phyloP scores from a whole-genome alignment of 352 stramenopile genomes.

The Blastocystis sp. region DNA sequence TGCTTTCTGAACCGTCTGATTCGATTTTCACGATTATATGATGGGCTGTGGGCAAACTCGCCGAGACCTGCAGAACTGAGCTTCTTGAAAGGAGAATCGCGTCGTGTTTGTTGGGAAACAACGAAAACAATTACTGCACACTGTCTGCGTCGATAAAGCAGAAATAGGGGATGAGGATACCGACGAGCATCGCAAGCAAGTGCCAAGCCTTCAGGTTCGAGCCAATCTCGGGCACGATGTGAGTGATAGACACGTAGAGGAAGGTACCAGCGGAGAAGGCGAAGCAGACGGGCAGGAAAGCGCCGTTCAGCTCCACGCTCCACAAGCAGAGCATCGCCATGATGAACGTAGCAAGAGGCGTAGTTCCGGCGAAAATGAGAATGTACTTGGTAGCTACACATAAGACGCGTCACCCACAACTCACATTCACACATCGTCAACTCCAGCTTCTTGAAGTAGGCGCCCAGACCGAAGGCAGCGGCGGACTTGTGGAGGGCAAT shows the following conservation, averaged over 20 bases:
- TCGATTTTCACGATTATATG: slow-evolving; percentile 29
- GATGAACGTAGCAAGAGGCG: slow-evolving; percentile 57
- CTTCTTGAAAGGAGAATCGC: not conserved
- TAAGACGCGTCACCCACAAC: not conserved
- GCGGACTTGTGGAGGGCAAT: slow-evolving; percentile 71
- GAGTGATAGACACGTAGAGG: slow-evolving; percentile 71
- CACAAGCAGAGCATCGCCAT: slow-evolving; percentile 32
- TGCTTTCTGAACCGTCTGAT: not conserved
- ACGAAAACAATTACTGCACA: not conserved
- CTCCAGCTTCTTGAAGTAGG: slow-evolving; percentile 74
- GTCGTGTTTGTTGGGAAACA: slow-evolving; percentile 25
- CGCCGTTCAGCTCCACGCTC: not conserved
- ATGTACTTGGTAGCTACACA: slow-evolving; percentile 44
- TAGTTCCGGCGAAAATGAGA: slow-evolving; percentile 43
- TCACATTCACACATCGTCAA: slow-evolving; percentile 40
- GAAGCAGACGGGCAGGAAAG: slow-evolving; percentile 40
- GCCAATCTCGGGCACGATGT: slow-evolving; percentile 73
- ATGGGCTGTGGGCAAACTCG: slow-evolving; percentile 55
- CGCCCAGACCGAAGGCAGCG: slow-evolving; percentile 66
- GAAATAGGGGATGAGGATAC: slow-evolving; percentile 73
- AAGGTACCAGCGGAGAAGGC: slow-evolving; percentile 74
- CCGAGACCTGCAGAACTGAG: slow-evolving; percentile 42
- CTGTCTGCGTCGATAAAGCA: slow-evolving; percentile 65
- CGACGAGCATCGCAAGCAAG: slow-evolving; percentile 63
- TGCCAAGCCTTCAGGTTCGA: slow-evolving; percentile 72